phyloP scores from a whole-genome alignment of 225 moss, liverwort and hornwort genomes.

The Lunularia cruciata region DNA sequence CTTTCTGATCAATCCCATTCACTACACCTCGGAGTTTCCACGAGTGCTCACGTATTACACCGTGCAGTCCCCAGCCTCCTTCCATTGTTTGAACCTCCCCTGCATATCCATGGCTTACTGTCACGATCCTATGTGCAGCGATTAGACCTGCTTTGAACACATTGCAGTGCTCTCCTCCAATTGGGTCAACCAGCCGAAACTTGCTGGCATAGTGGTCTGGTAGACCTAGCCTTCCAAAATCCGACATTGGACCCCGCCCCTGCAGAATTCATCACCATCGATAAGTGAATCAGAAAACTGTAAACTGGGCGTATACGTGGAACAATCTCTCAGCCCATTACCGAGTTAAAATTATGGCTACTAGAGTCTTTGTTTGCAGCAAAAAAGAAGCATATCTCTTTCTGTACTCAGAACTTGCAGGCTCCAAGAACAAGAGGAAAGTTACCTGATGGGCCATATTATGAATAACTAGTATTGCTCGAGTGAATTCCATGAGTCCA shows the following conservation, averaged over 20 bases:
- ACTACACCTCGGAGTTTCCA: slow-evolving; percentile 84
- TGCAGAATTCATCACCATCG: slow-evolving; percentile 26
- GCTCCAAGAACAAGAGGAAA: no score
- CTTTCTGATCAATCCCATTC: slow-evolving; percentile 74
- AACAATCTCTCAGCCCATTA: no score
- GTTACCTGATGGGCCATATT: slow-evolving; percentile 93
- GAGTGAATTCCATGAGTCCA: slow-evolving; percentile 62
- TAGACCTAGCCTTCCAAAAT: slow-evolving; percentile 55
- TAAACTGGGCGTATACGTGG: no score
- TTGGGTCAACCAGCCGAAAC: slow-evolving; percentile 53
- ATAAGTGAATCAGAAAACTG: no score
- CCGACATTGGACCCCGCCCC: slow-evolving; percentile 72
- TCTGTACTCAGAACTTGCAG: no score
- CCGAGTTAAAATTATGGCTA: no score
- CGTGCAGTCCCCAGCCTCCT: slow-evolving; percentile 78
- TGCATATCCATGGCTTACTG: slow-evolving; percentile 79
- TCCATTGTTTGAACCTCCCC: slow-evolving; percentile 68
- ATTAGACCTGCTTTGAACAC: slow-evolving; percentile 79
- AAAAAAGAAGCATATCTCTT: no score
- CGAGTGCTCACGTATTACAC: slow-evolving; percentile 60
- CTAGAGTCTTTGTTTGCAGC: no score
- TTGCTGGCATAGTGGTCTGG: slow-evolving; percentile 57
- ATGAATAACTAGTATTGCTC: slow-evolving; percentile 71
- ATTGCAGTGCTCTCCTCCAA: slow-evolving; percentile 72
- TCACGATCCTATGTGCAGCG: slow-evolving; percentile 71